Evolutionary conservation across 148 eudicot species (phyloP).

Genomic region (Agrostemma githago): DNA sequence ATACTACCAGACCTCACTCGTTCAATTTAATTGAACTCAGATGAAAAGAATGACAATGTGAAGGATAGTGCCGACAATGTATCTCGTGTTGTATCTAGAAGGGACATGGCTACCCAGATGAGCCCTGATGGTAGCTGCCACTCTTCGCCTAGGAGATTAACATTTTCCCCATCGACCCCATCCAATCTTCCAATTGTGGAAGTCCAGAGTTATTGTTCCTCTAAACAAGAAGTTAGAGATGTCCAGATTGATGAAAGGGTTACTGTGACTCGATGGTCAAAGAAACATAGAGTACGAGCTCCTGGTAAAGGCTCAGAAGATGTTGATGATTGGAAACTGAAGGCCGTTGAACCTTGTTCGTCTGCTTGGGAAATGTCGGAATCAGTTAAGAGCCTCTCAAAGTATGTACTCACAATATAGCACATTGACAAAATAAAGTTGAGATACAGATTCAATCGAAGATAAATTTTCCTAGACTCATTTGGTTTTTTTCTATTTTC

Average conservation of each 20-base stretch:
- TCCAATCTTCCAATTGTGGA: constrained; percentile 55
- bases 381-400: constrained; percentile 50
- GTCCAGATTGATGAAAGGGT: constrained; percentile 84
- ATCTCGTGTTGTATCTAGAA: constrained; percentile 63
- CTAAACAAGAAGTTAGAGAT: constrained; percentile 68
- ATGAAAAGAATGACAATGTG: constrained; percentile 41
- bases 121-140: constrained; percentile 68
- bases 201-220: constrained; percentile 39
- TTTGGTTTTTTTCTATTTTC: background rate
- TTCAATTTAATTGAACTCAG: constrained; percentile 33
- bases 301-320: constrained; percentile 46
- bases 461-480: background rate
- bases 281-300: constrained; percentile 42
- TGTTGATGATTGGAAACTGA: constrained; percentile 60
- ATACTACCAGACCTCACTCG: background rate
- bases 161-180: constrained; percentile 50
- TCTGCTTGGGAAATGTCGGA: constrained; percentile 72
- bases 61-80: constrained; percentile 45
- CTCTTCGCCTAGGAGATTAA: constrained; percentile 55
- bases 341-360: constrained; percentile 49
- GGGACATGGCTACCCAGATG: constrained; percentile 96
- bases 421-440: background rate
- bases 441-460: background rate
- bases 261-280: constrained; percentile 79
- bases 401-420: constrained; percentile 33